These are phyloP conservation scores for Avicennia marina DNA, from an alignment of 257 asterid species.

Conservation along the genomic window DNA sequence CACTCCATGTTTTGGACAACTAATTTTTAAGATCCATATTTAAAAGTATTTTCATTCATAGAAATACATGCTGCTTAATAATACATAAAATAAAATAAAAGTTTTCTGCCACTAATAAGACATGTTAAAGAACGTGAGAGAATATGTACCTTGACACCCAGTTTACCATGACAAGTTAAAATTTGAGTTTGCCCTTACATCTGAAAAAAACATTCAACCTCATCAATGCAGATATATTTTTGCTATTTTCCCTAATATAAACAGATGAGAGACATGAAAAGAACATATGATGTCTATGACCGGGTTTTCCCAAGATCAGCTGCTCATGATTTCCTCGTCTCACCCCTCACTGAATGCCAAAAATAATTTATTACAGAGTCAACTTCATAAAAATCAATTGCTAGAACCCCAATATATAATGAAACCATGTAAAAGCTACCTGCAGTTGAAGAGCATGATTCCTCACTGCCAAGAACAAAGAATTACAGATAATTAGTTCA, in stretches of 20 bases:
- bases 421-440: constrained; percentile 31
- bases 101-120: neutral
- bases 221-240: neutral
- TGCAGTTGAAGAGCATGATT: constrained; percentile 67
- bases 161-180: constrained; percentile 24
- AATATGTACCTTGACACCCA: constrained; percentile 30
- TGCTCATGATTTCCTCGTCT: constrained; percentile 28
- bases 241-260: neutral
- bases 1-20: constrained; percentile 5
- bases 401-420: constrained; percentile 18
- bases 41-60: neutral
- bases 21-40: constrained; percentile 15
- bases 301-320: constrained; percentile 10
- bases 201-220: constrained; percentile 21
- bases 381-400: constrained; percentile 1
- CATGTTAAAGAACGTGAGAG: constrained; percentile 1
- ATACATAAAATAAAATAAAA: no score
- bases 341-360: constrained; percentile 40
- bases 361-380: neutral
- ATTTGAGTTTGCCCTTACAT: constrained; percentile 20
- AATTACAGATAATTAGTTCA: constrained; percentile 22
- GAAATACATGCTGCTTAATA: neutral
- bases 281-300: neutral
- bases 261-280: constrained; percentile 7
- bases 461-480: constrained; percentile 51